Base-by-base conservation (phyloP, 2,329 filamentous ascomycete species). In the Chaetomium sp. region DNA sequence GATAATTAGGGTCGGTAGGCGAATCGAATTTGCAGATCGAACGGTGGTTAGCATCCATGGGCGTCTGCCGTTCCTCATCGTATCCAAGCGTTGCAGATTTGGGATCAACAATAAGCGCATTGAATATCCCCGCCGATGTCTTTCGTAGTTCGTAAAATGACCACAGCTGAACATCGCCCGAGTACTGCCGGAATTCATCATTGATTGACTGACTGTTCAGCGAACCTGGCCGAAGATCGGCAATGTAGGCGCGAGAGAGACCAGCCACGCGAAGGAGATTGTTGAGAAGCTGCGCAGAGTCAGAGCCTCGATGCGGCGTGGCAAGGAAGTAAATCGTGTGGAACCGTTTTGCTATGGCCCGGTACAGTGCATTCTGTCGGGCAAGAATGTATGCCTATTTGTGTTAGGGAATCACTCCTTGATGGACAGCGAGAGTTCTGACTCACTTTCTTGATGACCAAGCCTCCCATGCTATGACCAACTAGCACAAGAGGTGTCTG, bases 391-490 rank as follows among this genome's bases (percentile, higher is more conserved):
- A 69, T 2, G 62, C 66, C 55, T 67, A 33, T 19, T 4, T 11
- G 14, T 32, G 19, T 45, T 11, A 45, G 43, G 14, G 7, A 4
- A 33, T 19, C 19, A 45, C 19, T 9, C 40, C 40, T 14, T 42
- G 40, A 42, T 42, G 40, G 14, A 14, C 43, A 27, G n/a, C n/a
- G n/a, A n/a, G 40, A 45, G 19, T 33, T 45, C 14, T 5, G 43
- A 33, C 19, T 11, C 19, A 45, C 43, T 14, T 45, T 67, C 48
- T 70, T 71, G 10, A 71, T 68, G 1, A 72, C 63, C 10, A 72
- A 59, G 5, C 68, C 68, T 2, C 69, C 69, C 62, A 72, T 66
- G 37, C 69, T 71, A 54, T 72, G 70, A 2, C 66, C 69, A 11
- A 72, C 40, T 42, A 42, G 40, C 40, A 42, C 40, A 42, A 42